Base-by-base conservation (phyloP, 306 rosid genomes). In the Mucuna pruriens region DNA sequence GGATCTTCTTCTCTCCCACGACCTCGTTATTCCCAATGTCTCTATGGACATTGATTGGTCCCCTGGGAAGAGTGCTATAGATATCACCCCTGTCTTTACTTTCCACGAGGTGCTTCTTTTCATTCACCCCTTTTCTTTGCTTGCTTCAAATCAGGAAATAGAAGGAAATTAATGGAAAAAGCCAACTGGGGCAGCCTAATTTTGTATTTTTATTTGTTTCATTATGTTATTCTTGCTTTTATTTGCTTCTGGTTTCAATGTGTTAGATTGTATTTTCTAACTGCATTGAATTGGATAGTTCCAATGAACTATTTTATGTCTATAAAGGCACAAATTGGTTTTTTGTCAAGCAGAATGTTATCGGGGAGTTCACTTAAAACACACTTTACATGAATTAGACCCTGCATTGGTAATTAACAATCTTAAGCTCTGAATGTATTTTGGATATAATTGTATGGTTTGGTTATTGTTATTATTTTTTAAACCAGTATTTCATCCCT, bases 61-160 rank as follows among this genome's bases (percentile, higher is more conserved):
- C 19, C 74, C 4, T 9, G 92, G 87, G 16, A 38, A 80, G 74
- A 83, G 82, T 55, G 73, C 75, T 20, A 55, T 79, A 19, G 86
- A 91, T 78, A 86, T 31, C 58, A 86, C 74, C 49, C 86, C 87
- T 2, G 97, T 89, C n/a, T 90, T 87, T 80, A 83, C 71, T 87
- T 94, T 91, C 87, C 89, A 82, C 2, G 87, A 92, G 98, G 98
- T 92, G 80, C 66, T 79, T 67, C 9, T 80, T 45, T 77, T 76
- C 33, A 66, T 76, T 16, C 33, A 45, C 23, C 55, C 80, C 74
- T 5, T 80, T 58, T 78, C 55, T 45, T 52, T 82, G 17, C 65
- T 69, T 73, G 74, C 22, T 78, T 77, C 60, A 31, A 0, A 36
- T 4, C n/a, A 36, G 71, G 55, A 40, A 62, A 33, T 10, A 16